Conservation (phyloP, 306 rosid species). For the Malus asiatica region DNA sequence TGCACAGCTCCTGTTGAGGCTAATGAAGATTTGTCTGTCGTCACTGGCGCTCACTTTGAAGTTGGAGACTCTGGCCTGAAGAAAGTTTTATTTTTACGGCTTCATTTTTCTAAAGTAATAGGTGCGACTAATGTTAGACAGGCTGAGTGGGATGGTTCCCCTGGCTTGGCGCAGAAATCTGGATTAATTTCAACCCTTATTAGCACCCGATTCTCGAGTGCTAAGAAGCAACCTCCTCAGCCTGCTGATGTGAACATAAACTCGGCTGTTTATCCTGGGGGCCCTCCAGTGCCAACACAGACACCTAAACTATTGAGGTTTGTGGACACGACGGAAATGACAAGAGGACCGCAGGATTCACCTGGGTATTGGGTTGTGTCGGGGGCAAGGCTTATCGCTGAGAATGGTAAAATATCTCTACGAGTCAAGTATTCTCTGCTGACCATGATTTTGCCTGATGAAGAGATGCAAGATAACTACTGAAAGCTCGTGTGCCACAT, state of each 20-base stretch:
- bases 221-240: slow-evolving; percentile 55
- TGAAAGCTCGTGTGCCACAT: neutral
- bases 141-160: slow-evolving; percentile 66
- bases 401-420: slow-evolving; percentile 70
- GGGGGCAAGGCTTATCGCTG: slow-evolving; percentile 69
- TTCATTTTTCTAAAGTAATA: slow-evolving; percentile 45
- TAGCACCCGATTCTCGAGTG: slow-evolving; percentile 60
- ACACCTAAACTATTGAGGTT: slow-evolving; percentile 64
- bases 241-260: slow-evolving; percentile 64
- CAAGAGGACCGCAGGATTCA: slow-evolving; percentile 82
- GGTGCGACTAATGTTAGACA: slow-evolving; percentile 28
- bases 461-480: slow-evolving; percentile 12
- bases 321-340: slow-evolving; percentile 88
- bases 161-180: slow-evolving; percentile 67
- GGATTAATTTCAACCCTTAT: slow-evolving; percentile 73
- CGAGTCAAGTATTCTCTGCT: slow-evolving; percentile 74
- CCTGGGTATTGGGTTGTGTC: slow-evolving; percentile 95
- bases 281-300: slow-evolving; percentile 72
- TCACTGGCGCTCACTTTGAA: slow-evolving; percentile 74
- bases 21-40: slow-evolving; percentile 50
- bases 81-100: slow-evolving; percentile 63
- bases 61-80: slow-evolving; percentile 57
- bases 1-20: slow-evolving; percentile 82
- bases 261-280: slow-evolving; percentile 80
- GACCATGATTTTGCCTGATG: slow-evolving; percentile 55